phyloP scores from a whole-genome alignment of 192 early-diverging fungal species.

The Backusella tarrabulga region DNA sequence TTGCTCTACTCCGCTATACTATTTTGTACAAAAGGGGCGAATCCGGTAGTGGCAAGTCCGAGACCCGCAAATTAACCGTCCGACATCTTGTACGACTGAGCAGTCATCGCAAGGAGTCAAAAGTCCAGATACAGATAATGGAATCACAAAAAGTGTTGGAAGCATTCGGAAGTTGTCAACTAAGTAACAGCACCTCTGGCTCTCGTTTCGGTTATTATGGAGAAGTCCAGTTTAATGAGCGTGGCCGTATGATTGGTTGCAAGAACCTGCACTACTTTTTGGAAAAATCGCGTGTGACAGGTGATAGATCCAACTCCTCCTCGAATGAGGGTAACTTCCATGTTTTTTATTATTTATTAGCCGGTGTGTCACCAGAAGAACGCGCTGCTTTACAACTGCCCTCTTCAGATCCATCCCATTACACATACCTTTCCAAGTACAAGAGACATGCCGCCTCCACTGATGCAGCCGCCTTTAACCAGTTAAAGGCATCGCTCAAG shows the following conservation, averaged over 20 bases:
- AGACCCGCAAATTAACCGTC: conserved; percentile 65
- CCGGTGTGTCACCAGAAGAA: conserved; percentile 64
- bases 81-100: conserved; percentile 79
- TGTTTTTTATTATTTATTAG: conserved; percentile 83
- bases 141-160: conserved; percentile 72
- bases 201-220: conserved; percentile 83
- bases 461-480: conserved; percentile 56
- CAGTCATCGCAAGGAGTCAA: conserved; percentile 73
- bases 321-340: conserved; percentile 62
- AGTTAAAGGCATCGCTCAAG: conserved; percentile 57
- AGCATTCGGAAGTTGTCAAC: conserved; percentile 77
- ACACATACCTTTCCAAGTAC: conserved; percentile 54
- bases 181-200: conserved; percentile 56
- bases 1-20: neutral
- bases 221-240: conserved; percentile 89
- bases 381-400: conserved; percentile 45
- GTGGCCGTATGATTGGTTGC: conserved; percentile 79
- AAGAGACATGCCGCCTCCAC: conserved; percentile 45
- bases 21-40: conserved; percentile 60
- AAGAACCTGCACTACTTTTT: conserved; percentile 76
- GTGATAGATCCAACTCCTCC: conserved; percentile 46
- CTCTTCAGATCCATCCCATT: conserved; percentile 55
- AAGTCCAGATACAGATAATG: conserved; percentile 67
- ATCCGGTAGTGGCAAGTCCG: conserved; percentile 83
- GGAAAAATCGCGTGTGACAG: conserved; percentile 58